A percentile compares a stretch with the other conserved stretches of the same genome.
Conservation (phyloP, 495 filamentous ascomycete species). For the Rostrohypoxylon terebratum region DNA sequence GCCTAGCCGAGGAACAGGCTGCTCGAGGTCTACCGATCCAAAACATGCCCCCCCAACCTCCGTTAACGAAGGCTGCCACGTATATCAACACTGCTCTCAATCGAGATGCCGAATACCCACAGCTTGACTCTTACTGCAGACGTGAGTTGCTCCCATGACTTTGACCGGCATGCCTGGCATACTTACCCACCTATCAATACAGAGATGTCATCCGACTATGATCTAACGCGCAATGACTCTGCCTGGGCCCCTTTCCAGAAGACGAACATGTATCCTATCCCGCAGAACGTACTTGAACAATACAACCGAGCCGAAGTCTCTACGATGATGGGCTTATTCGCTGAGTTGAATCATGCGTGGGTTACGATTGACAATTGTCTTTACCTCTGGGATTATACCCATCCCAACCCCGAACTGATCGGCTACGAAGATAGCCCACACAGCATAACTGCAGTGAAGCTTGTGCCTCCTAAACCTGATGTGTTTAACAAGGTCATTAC, state of each 20-base stretch:
- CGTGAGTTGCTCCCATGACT: conserved; percentile 69
- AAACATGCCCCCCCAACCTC: conserved; percentile 60
- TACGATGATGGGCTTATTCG: conserved; percentile 92
- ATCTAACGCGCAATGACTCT: conserved; percentile 68
- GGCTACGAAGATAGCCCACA: conserved; percentile 91
- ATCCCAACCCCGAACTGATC: conserved; percentile 85
- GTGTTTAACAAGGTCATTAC: conserved; percentile 88
- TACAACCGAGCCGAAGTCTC: conserved; percentile 85
- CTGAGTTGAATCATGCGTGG: conserved; percentile 94
- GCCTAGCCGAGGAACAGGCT: conserved; percentile 34
- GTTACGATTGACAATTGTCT: conserved; percentile 93
- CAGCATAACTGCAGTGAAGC: conserved; percentile 84
- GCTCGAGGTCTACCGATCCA: conserved; percentile 44
- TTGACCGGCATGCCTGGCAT: not conserved
- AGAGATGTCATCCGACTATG: conserved; percentile 93
- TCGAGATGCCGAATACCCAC: conserved; percentile 83
- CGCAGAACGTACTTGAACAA: conserved; percentile 87
- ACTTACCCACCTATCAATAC: conserved; percentile 46
- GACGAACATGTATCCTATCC: conserved; percentile 82
- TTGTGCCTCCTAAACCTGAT: conserved; percentile 79
- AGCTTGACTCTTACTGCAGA: conserved; percentile 88
- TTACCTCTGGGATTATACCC: conserved; percentile 97
- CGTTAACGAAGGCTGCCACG: conserved; percentile 80
- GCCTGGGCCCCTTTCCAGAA: conserved; percentile 93
- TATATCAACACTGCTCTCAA: conserved; percentile 84